Percentiles rank a stretch among this genome's conserved stretches.
Conservation (phyloP, 2,329 filamentous ascomycete species). For the Alternaria sp. region DNA sequence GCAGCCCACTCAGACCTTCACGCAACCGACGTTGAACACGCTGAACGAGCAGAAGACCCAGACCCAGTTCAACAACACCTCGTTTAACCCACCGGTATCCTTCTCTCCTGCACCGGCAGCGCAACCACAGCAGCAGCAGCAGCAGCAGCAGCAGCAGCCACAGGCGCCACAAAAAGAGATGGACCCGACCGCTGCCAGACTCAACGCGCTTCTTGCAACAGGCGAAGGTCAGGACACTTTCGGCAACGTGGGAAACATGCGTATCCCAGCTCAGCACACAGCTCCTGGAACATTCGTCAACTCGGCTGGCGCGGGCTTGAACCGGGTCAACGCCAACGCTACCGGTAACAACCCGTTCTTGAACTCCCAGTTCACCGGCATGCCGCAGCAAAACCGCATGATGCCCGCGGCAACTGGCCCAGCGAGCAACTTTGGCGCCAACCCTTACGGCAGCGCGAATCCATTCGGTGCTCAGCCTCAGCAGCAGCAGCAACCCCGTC, state of each 20-base stretch:
- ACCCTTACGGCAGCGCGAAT: constrained; percentile 56
- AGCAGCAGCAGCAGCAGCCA: constrained; percentile 45
- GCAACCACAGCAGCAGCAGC: constrained; percentile 48
- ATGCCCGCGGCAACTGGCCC: constrained; percentile 60
- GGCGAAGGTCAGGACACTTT: constrained; percentile 97
- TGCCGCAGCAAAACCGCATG: constrained; percentile 56
- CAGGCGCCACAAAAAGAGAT: constrained; percentile 50
- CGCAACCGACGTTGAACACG: constrained; percentile 73
- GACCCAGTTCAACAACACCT: constrained; percentile 63
- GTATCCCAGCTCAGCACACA: constrained; percentile 95
- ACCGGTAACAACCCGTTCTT: constrained; percentile 92
- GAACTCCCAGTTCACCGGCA: constrained; percentile 79
- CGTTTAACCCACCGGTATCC: constrained; percentile 57
- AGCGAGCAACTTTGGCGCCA: constrained; percentile 53
- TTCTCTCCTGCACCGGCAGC: constrained; percentile 48
- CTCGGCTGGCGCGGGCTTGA: constrained; percentile 82
- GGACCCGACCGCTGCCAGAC: constrained; percentile 70
- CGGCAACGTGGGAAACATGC: constrained; percentile 93
- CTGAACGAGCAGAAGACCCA: constrained; percentile 86
- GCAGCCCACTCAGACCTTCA: constrained; percentile 62
- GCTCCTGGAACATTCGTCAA: constrained; percentile 97
- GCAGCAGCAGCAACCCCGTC: constrained; percentile 41
- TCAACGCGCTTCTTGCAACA: constrained; percentile 83
- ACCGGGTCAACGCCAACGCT: constrained; percentile 68
- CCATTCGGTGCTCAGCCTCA: constrained; percentile 60